These are phyloP conservation scores for Lenzites betulinus DNA, from an alignment of 768 basidiomycete species.

Conservation along the genomic window DNA sequence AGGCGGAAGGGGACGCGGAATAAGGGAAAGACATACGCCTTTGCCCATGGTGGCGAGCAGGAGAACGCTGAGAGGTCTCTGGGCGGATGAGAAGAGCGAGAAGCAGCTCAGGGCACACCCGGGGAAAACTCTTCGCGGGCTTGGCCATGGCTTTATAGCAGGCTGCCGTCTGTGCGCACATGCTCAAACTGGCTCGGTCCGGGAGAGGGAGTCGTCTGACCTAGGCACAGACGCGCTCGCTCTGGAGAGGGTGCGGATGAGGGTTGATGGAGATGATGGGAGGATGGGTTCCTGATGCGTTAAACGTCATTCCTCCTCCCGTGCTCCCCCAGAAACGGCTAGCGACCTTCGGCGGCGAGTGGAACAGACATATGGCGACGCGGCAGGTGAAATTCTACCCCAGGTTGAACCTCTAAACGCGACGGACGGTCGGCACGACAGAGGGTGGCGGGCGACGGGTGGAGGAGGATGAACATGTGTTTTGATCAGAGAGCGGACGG, in stretches of 20 bases:
- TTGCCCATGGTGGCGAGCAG: slow-evolving; percentile 13
- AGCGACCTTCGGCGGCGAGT: neutral
- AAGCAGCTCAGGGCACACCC: neutral
- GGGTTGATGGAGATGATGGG: slow-evolving; percentile 17
- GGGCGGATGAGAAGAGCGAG: slow-evolving; percentile 1
- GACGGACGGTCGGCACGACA: too few species aligned
- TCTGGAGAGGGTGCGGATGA: slow-evolving; percentile 4
- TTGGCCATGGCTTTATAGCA: neutral
- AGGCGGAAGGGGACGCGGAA: neutral
- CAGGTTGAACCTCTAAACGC: too few species aligned
- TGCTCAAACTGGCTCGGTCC: slow-evolving; percentile 2
- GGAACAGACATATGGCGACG: too few species aligned
- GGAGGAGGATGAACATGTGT: too few species aligned
- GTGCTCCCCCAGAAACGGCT: neutral
- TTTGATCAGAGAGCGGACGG: too few species aligned
- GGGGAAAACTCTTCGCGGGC: neutral
- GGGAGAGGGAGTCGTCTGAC: slow-evolving; percentile 16
- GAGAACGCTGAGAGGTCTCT: neutral
- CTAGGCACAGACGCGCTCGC: slow-evolving; percentile 13
- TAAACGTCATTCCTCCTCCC: slow-evolving; percentile 1
- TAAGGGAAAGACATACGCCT: slow-evolving; percentile 6
- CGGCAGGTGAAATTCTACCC: too few species aligned
- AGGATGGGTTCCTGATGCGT: neutral
- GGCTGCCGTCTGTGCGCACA: neutral
- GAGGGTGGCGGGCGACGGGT: too few species aligned